phyloP scores from a whole-genome alignment of 176 grass and related monocot species.

The Cenchrus purpureus region DNA sequence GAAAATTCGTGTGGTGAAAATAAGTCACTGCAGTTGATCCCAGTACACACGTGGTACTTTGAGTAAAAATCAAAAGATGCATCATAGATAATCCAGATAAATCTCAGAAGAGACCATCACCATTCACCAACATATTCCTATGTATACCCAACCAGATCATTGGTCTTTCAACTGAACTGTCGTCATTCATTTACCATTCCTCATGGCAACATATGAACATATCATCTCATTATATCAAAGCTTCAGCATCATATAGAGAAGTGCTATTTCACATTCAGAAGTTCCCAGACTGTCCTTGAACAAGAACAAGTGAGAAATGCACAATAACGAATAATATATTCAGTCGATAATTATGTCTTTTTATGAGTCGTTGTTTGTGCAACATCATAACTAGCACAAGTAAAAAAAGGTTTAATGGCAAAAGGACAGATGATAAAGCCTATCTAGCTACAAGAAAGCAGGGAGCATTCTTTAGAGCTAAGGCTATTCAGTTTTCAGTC shows the following conservation, averaged over 20 bases:
- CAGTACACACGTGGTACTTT: too few relatives aligned
- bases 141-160: background rate
- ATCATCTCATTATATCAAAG: background rate
- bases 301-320: constrained; percentile 1
- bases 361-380: background rate
- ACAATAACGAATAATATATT: background rate
- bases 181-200: background rate
- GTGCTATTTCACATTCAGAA: background rate
- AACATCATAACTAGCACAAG: constrained; percentile 4
- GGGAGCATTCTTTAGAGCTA: constrained; percentile 42
- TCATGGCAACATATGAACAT: background rate
- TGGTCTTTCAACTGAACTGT: background rate
- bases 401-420: background rate
- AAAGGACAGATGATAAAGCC: constrained; percentile 24
- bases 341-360: background rate
- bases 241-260: background rate
- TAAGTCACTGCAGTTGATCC: background rate
- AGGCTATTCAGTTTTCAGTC: constrained; percentile 31
- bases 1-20: background rate
- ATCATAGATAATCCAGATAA: background rate
- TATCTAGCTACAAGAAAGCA: constrained; percentile 29
- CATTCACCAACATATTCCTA: background rate
- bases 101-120: background rate
- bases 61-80: too few relatives aligned
- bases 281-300: constrained; percentile 1